Evolutionary conservation across 2,329 filamentous ascomycete species (phyloP), one percentile per base, ranked within the genome.

Genomic region (Penicillium thymicola): DNA sequence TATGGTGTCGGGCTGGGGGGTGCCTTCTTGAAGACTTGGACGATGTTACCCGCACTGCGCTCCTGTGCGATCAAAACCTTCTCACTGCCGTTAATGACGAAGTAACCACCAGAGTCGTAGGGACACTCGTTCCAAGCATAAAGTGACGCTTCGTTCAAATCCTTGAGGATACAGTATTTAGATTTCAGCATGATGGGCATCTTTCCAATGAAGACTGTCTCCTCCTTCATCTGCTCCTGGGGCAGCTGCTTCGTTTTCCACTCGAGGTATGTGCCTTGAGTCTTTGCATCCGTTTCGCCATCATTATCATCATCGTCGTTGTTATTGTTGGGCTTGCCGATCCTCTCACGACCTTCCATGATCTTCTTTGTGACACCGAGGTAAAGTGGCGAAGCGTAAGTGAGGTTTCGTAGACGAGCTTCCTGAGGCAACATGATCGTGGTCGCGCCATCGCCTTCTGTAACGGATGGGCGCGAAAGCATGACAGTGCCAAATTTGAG

Each of bases 51-150:
- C 40, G 94, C 94, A 72, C 92, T 97, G 60, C 94, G 89, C 76
- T 99, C 94, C 74, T 99, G 94, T 1, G 94, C 94, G 68, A 99
- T 99, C 65, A 99, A 79, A 23, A 99, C 94, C 81, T 99, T 99
- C 73, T 99, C 94, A 75, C 90, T 96, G 42, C 94, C 94, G 78
- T 99, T 99, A 82, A 99, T 99, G 68, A 99, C 91, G 71, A 99
- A 99, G 76, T 99, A 99, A 64, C 94, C 94, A 65, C 94, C 94
- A 71, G 97, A 94, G 70, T 99, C 94, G 74, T 97, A 99, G 0
- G 94, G 94, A 65, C 94, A 99, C 76, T 99, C 94, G 71, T 96
- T 96, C 75, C 95, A 87, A 45, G 89, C 82, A 72, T 96, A 97
- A 2, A 99, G 82, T 48, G 90, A 88, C 51, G 94, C 88, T 63